Evolutionary conservation across 148 eudicot genomes (phyloP).

Genomic region (Beta vulgaris): DNA sequence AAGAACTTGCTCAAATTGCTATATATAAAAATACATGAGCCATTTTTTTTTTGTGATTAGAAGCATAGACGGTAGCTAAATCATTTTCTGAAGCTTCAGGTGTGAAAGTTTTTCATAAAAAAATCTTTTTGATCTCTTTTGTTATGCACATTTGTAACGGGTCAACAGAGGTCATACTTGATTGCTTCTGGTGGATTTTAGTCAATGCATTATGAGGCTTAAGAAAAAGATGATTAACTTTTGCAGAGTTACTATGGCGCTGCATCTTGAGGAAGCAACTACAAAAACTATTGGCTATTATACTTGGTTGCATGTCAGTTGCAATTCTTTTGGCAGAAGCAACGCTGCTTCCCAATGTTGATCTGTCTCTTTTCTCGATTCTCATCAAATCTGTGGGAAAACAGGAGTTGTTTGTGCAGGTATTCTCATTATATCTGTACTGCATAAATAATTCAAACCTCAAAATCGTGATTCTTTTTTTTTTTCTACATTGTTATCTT

Average conservation of each 20-base stretch:
- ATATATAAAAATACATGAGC: neutral
- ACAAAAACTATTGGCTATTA: slow-evolving; percentile 62
- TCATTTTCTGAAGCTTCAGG: neutral
- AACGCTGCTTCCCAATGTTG: slow-evolving; percentile 77
- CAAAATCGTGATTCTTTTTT: neutral
- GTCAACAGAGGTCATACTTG: neutral
- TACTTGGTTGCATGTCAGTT: slow-evolving; percentile 96
- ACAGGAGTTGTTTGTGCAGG: slow-evolving; percentile 89
- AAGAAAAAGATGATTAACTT: neutral
- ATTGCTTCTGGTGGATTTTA: neutral
- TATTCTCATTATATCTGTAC: slow-evolving; percentile 27
- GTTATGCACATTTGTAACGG: neutral
- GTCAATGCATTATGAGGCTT: neutral
- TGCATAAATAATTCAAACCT: neutral
- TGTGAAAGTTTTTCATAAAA: neutral
- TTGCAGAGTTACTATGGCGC: slow-evolving; percentile 83
- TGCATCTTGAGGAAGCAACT: slow-evolving; percentile 75
- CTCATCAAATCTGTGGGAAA: slow-evolving; percentile 70
- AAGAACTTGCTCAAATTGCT: neutral
- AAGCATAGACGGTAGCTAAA: neutral
- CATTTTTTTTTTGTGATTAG: neutral
- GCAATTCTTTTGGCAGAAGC: slow-evolving; percentile 99
- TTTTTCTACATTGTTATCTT: neutral
- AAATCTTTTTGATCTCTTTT: neutral
- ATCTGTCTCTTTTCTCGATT: slow-evolving; percentile 86